Base-by-base conservation (phyloP, 345 rosid species). In the Citrus sp. region DNA sequence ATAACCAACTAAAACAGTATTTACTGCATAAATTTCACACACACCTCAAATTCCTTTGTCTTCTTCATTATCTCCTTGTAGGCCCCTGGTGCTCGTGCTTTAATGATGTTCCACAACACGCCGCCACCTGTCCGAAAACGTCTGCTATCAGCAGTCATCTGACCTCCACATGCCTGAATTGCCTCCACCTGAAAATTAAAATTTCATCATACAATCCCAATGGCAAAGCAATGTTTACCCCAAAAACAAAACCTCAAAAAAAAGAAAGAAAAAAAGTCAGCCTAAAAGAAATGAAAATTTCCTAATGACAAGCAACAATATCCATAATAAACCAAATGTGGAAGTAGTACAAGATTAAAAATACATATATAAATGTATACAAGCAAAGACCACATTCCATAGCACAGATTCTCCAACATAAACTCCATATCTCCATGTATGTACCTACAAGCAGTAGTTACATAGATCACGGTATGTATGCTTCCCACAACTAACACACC, bases 121-220 rank as follows among this genome's bases (percentile, higher is more conserved):
- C 99, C 99, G 73, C 97, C 98, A 80, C 98, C 88, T 42, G 92
- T 92, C 40, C 97, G 91, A 37, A 40, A 77, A 22, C 95, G 94
- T 80, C 80, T 87, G 51, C 97, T 93, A 84, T 96, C 98, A 81
- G 92, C 94, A 59, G 99, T 96, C 88, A 81, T 90, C 89, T 96
- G 98, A 72, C 99, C 99, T 62, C 99, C 99, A 83, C 97, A 92
- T 61, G 88, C 83, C 88, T 89, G 97, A 75, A 94, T 78, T 34
- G 89, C 98, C 82, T 85, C 92, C 79, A 92, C 98, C 99, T 96
- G 87, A 72, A 75, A 83, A 55, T 46, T 63, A 66, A 67, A 24
- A 66, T 70, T 58, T 82, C 77, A 75, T 75, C 73, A 85, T 18
- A 56, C 35, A 78, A 79, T 68, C 67, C 70, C 56, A 30, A 72